Evolutionary conservation across 1,284 basidiomycete species (phyloP), one percentile per base, ranked within the genome.

Genomic region (Cutaneotrichosporon cavernicola): DNA sequence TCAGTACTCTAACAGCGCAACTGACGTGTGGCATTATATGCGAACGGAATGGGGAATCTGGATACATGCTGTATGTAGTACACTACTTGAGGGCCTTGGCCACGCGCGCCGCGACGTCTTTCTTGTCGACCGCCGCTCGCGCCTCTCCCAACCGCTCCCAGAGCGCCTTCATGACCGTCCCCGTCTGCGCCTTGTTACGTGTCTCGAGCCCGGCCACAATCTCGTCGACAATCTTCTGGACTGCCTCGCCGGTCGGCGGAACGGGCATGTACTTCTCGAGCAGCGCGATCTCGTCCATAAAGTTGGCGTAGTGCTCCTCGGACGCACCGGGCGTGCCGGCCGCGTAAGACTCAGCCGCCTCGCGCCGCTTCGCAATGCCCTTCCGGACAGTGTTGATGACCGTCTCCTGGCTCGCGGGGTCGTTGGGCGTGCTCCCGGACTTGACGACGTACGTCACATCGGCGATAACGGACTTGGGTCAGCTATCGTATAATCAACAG

Each of bases 91-190:
- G 63, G 13, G 72, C 72, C 53, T 77, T 74, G 31, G 63, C 58
- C 5, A 80, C 76, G 61, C 73, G 66, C 61, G 70, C 72, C 0
- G 76, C 76, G 6, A 77, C 70, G 47, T 77, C 74, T 67, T 80
- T 80, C 71, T 74, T 76, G 65, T 80, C 78, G 56, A 77, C 70
- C 8, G 58, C 65, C 4, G 64, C 73, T 58, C 72, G 71, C 8
- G 65, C 65, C 10, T 78, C 75, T 3, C 78, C 78, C 59, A 80
- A 60, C 26, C 73, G 71, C 64, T 77, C 76, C 76, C 75, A 74
- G n/a, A 80, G 61, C 31, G 64, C 63, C 65, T 73, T 73, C 70
- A 80, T 72, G 16, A 76, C 75, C 22, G 51, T 58, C 1, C 78
- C 78, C 8, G 74, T 70, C 6, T 67, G 73, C 10, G 36, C 57